Base-by-base conservation (phyloP, 768 basidiomycete genomes). In the Inosperma sp. region DNA sequence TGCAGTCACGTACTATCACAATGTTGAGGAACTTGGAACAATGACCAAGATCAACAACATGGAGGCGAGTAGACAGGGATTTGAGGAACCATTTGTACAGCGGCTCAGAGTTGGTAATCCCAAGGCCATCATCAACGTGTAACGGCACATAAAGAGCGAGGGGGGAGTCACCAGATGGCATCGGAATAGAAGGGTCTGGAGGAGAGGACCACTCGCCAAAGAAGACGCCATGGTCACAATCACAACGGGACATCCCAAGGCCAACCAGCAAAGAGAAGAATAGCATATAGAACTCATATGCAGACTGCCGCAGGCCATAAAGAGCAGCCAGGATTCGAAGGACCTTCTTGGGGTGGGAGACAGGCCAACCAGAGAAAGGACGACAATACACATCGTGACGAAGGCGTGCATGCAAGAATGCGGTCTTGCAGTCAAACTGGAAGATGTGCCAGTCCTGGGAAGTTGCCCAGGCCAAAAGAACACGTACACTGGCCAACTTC, bases 301-400 rank as follows among this genome's bases (percentile, higher is more conserved):
- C 56, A 0, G 71, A 62, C 50, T 72, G 71, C 3, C 60, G 55
- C 3, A 73, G 59, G 2, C 73, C 70, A 57, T 74, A 74, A 1
- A 74, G 46, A 0, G 64, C 59, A 13, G 57, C 55, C 23, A 56
- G 17, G 1, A 65, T 25, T 3, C 45, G 52, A 9, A 59, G 43
- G 2, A 66, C 58, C 5, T 36, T 34, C 1, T 16, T 3, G 3
- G 56, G 37, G 36, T 58, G 48, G 14, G 16, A 10, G 2, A 56
- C 53, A 1, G 63, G 61, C 47, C 55, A 63, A 6, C 59, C 56
- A 22, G 56, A 56, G 26, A 61, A 57, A 34, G 63, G 59, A 7
- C 48, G 54, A 14, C 48, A 37, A 22, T 56, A 65, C 1, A 64
- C 45, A 19, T 47, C 39, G 50, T 56, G 41, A 55, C 66, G 26